phyloP scores from a whole-genome alignment of 176 grass and related monocot species.

The Tuctoria greenei region DNA sequence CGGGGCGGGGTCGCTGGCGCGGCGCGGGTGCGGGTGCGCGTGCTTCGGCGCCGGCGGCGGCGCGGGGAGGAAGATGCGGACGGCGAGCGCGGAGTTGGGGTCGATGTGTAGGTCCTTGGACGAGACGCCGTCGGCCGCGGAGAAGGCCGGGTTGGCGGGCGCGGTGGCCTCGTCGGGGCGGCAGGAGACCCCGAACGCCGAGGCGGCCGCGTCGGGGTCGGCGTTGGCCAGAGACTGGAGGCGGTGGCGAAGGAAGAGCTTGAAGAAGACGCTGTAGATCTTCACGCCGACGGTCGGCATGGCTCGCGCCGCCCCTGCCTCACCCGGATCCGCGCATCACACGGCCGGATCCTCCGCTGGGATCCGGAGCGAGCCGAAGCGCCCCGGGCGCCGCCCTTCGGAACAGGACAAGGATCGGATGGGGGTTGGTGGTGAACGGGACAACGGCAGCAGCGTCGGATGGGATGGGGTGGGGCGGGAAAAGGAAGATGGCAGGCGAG shows the following conservation, averaged over 20 bases:
- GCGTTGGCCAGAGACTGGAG: slow-evolving; percentile 57
- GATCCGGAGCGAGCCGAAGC: slow-evolving; percentile 8
- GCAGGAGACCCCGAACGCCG: slow-evolving; percentile 59
- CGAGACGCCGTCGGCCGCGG: slow-evolving; percentile 58
- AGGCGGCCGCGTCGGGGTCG: neutral
- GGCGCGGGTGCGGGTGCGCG: slow-evolving; percentile 24
- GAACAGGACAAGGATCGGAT: neutral
- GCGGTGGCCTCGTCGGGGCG: slow-evolving; percentile 69
- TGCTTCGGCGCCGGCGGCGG: slow-evolving; percentile 29
- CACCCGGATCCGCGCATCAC: slow-evolving; percentile 52
- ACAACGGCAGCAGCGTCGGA: neutral
- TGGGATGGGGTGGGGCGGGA: neutral
- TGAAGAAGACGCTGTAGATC: slow-evolving; percentile 99
- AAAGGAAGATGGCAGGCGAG: neutral
- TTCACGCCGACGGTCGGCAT: slow-evolving; percentile 91
- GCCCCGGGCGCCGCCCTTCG: neutral
- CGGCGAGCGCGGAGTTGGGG: slow-evolving; percentile 60
- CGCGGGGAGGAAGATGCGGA: slow-evolving; percentile 77
- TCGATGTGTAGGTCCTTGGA: slow-evolving; percentile 90
- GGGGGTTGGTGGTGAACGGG: no score
- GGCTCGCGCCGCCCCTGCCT: slow-evolving; percentile 27
- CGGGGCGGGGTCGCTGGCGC: slow-evolving; percentile 50
- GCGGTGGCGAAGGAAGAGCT: slow-evolving; percentile 79
- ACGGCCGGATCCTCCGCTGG: neutral
- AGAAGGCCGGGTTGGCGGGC: slow-evolving; percentile 71